phyloP scores from a whole-genome alignment of 306 rosid species.

The Acacia crassicarpa region DNA sequence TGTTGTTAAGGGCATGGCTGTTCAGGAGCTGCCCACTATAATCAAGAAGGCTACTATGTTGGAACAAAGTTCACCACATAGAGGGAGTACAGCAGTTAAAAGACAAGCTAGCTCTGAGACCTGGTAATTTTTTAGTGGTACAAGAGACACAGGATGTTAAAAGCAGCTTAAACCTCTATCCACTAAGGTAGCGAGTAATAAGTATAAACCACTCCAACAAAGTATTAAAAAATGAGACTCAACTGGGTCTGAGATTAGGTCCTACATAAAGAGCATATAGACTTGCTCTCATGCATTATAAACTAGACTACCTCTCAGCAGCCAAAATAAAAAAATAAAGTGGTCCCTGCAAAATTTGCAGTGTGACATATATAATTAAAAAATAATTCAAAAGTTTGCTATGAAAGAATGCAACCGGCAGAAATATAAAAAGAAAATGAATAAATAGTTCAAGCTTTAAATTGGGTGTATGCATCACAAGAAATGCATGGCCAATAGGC shows the following conservation, averaged over 20 bases:
- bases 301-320: not conserved
- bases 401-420: not conserved
- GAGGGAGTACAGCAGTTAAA: not conserved
- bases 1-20: not conserved
- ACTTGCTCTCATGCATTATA: not conserved
- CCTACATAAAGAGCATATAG: not conserved
- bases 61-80: not conserved
- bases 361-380: too few relatives aligned
- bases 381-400: too few relatives aligned
- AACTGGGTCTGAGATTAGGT: not conserved
- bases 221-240: not conserved
- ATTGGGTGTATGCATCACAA: not conserved
- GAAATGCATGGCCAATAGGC: not conserved
- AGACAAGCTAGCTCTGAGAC: not conserved
- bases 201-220: not conserved
- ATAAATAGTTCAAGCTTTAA: constrained; percentile 2
- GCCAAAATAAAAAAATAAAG: too few relatives aligned
- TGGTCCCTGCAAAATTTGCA: too few relatives aligned
- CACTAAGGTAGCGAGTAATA: not conserved
- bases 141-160: not conserved
- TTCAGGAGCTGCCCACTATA: not conserved
- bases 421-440: constrained; percentile 14
- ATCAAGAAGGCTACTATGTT: not conserved
- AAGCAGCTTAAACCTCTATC: not conserved
- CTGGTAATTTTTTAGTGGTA: not conserved